Percentiles rank a stretch among this genome's conserved stretches.
Conservation (phyloP, 768 basidiomycete species). For the Serpula lacrymans region DNA sequence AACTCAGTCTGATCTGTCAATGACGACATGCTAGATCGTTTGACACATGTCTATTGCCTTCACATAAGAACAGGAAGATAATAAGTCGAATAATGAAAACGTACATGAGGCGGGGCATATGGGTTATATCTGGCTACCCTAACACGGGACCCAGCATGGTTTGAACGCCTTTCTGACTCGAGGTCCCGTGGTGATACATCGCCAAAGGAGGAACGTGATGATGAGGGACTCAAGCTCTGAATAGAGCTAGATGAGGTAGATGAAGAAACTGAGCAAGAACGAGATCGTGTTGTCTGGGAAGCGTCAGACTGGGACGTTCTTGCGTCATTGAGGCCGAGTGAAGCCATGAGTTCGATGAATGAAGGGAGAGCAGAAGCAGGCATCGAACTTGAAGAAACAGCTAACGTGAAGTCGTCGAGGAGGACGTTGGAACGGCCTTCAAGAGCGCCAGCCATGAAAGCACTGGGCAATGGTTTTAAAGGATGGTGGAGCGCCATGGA, state of each 20-base stretch:
- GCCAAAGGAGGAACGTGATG: constrained; percentile 29
- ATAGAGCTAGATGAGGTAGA: constrained; percentile 41
- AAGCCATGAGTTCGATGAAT: constrained; percentile 84
- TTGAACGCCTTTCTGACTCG: constrained; percentile 25
- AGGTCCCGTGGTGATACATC: constrained; percentile 25
- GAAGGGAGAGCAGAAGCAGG: constrained; percentile 64
- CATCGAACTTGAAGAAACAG: constrained; percentile 9
- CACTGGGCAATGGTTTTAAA: constrained; percentile 23
- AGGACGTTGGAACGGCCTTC: constrained; percentile 17
- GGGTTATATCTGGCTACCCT: constrained; percentile 28
- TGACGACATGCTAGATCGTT: constrained; percentile 48
- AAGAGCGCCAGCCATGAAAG: constrained; percentile 11
- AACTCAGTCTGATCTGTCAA: constrained; percentile 18
- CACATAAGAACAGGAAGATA: not conserved
- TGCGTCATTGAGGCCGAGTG: constrained; percentile 66
- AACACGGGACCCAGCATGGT: constrained; percentile 23
- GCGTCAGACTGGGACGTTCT: constrained; percentile 28
- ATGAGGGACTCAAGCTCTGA: constrained; percentile 25
- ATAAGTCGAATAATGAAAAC: constrained; percentile 1
- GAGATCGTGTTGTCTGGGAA: constrained; percentile 19
- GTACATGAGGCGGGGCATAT: constrained; percentile 25
- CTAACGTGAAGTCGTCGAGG: constrained; percentile 2
- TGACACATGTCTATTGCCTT: constrained; percentile 32
- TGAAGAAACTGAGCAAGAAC: constrained; percentile 41
- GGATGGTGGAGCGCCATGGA: constrained; percentile 23